Evolutionary conservation across 805 yeast genomes (phyloP).

Genomic region (Nematodospora valgi): DNA sequence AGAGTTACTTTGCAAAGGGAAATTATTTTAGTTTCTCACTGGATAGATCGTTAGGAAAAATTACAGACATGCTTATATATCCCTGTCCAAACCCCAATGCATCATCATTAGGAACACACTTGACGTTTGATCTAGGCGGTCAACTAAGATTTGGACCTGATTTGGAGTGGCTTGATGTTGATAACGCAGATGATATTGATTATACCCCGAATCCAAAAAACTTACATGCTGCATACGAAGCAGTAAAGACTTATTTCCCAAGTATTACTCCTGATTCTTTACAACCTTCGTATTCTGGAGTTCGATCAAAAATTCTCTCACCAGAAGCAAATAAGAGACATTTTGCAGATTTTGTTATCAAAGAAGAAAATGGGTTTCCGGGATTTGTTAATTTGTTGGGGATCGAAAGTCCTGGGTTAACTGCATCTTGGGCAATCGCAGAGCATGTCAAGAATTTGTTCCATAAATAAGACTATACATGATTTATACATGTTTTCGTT

Average conservation of each 20-base stretch:
- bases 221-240: slow-evolving; percentile 51
- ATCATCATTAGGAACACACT: slow-evolving; percentile 82
- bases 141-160: slow-evolving; percentile 86
- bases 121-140: slow-evolving; percentile 80
- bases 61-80: slow-evolving; percentile 47
- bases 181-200: slow-evolving; percentile 33
- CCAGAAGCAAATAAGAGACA: slow-evolving; percentile 31
- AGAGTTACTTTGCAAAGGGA: slow-evolving; percentile 77
- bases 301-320: slow-evolving; percentile 70
- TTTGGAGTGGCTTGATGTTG: slow-evolving; percentile 65
- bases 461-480: slow-evolving; percentile 11
- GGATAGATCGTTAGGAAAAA: slow-evolving; percentile 38
- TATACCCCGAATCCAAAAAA: slow-evolving; percentile 48
- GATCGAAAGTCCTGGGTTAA: slow-evolving; percentile 89
- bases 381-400: slow-evolving; percentile 81
- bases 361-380: slow-evolving; percentile 65
- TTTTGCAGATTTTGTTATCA: slow-evolving; percentile 72
- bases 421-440: slow-evolving; percentile 79
- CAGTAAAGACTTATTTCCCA: slow-evolving; percentile 64
- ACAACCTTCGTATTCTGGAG: slow-evolving; percentile 72
- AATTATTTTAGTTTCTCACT: slow-evolving; percentile 63
- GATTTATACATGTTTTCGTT: slow-evolving; percentile 17
- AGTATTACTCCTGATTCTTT: slow-evolving; percentile 48
- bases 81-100: slow-evolving; percentile 71
- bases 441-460: slow-evolving; percentile 53